Evolutionary conservation across 1,284 basidiomycete species (phyloP).

Genomic region (Marasmius sp.): DNA sequence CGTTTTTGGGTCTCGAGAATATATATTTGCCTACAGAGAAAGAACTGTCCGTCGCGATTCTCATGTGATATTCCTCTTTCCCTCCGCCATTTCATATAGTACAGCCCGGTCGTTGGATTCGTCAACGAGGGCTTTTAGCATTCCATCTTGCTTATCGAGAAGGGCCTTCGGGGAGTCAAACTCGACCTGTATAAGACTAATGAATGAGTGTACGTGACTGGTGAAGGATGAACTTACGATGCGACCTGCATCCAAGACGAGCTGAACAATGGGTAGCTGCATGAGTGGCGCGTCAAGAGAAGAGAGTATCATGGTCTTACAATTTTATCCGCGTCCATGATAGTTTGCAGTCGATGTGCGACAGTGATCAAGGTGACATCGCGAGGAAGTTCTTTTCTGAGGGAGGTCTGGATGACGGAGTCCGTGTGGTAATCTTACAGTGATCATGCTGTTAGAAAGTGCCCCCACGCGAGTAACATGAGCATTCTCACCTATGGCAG

Average conservation of each 20-base stretch:
- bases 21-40: not conserved
- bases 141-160: constrained; percentile 42
- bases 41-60: not conserved
- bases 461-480: not conserved
- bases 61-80: not conserved
- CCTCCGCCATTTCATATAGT: constrained; percentile 25
- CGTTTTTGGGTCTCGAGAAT: not conserved
- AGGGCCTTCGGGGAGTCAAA: constrained; percentile 51
- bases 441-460: constrained; percentile 14
- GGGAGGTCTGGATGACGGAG: constrained; percentile 55
- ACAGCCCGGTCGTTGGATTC: constrained; percentile 36
- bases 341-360: constrained; percentile 70
- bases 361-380: constrained; percentile 66
- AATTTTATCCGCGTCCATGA: constrained; percentile 63
- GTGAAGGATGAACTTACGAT: constrained; percentile 7
- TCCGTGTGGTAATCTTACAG: constrained; percentile 59
- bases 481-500: constrained; percentile 43
- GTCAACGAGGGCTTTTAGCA: constrained; percentile 48
- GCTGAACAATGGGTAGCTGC: not conserved
- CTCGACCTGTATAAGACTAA: constrained; percentile 27
- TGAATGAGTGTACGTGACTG: not conserved
- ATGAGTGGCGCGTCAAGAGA: constrained; percentile 41
- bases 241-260: constrained; percentile 17
- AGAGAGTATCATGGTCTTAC: constrained; percentile 26
- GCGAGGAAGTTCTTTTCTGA: constrained; percentile 50